Evolutionary conservation across 371 early-diverging fungal genomes (phyloP).

Genomic region (Mucor circinelloides): DNA sequence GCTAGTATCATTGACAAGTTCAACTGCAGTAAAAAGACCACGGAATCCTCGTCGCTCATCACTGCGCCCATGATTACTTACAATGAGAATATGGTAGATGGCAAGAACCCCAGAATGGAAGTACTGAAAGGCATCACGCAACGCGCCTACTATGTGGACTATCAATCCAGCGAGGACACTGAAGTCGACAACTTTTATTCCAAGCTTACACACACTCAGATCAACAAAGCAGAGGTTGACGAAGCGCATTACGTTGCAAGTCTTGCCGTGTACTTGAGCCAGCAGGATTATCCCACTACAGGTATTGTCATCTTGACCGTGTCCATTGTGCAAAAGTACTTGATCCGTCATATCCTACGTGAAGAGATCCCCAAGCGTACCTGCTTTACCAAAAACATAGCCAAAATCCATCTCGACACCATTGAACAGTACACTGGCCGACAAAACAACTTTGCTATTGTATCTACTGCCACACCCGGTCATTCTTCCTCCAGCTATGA

Average conservation of each 20-base stretch:
- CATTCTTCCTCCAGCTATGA: conserved; percentile 5
- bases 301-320: conserved; percentile 27
- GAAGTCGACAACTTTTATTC: neutral
- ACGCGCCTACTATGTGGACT: conserved; percentile 32
- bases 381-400: conserved; percentile 5
- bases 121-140: conserved; percentile 25
- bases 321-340: conserved; percentile 22
- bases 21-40: conserved; percentile 13
- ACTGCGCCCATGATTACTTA: conserved; percentile 24
- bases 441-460: conserved; percentile 28
- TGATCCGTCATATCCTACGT: conserved; percentile 19
- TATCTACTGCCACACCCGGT: conserved; percentile 33
- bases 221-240: conserved; percentile 25
- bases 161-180: neutral
- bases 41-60: conserved; percentile 8
- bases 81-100: conserved; percentile 27
- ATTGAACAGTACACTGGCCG: conserved; percentile 29
- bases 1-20: conserved; percentile 20
- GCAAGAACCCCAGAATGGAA: neutral
- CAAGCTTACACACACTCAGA: neutral
- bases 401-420: conserved; percentile 14
- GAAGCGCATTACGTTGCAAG: conserved; percentile 36
- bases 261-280: conserved; percentile 39
- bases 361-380: conserved; percentile 25
- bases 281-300: conserved; percentile 26